Evolutionary conservation across 1,139 yeast species (phyloP), one percentile per base, ranked within the genome.

Genomic region (Saccharomycopsis crataegensis): DNA sequence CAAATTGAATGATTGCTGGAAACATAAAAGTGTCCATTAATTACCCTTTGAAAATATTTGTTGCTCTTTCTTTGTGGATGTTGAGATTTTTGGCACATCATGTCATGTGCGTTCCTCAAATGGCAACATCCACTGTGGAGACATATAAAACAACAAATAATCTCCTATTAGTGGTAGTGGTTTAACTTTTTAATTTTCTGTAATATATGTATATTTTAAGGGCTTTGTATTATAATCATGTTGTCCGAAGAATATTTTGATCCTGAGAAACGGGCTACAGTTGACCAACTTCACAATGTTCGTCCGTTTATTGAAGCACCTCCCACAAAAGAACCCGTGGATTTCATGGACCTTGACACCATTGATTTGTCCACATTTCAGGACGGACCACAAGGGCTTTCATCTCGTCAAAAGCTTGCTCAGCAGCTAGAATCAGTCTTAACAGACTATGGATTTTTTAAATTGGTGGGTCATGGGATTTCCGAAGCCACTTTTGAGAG

Each of bases 361-460:
- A 68, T 74, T 49, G 77, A 74, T 57, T 63, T 74, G 44, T 62
- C 70, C 1, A 59, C 64, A 42, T 73, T 62, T 56, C 58, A 65
- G 50, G 73, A 72, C 14, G 77, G 76, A 1, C 67, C 67, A 1
- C 70, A 66, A 52, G 62, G 65, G 34, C 59, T 61, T 6, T 58
- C 56, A 4, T 56, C 64, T 16, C 62, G 77, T 47, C 59, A 64
- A 50, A 53, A 54, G 31, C 62, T 74, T 36, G 78, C 78, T 1
- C 51, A 58, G 1, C 60, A 64, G 50, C 63, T 73, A 16, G 73
- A 73, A 49, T 58, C 64, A 12, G 70, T 78, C 1, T 63, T 74
- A 50, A 67, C 69, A 1, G 70, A 76, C 1, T 67, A 71, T 56
- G 81, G 81, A 0, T 77, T 77, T 57, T 75, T 77, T 65, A 70